These are phyloP conservation scores for Aurinia saxatilis DNA, from an alignment of 345 rosid species.

Conservation along the genomic window DNA sequence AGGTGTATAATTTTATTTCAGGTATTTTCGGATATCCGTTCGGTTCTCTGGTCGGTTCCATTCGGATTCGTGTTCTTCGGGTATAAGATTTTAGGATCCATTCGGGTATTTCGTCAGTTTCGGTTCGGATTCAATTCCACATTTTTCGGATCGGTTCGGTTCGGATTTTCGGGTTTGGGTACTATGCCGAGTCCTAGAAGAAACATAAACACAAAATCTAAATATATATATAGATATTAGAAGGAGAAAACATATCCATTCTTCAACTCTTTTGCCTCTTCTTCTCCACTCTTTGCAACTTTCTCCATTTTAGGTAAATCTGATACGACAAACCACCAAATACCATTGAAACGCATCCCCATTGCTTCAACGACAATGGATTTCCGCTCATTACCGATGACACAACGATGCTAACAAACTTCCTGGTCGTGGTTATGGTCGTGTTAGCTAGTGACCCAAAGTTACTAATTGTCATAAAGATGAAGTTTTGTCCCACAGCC, in stretches of 20 bases:
- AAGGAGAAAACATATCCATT: conserved; percentile 8
- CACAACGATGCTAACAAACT: conserved; percentile 85
- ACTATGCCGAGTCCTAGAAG: too few relatives aligned
- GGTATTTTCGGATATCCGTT: too few relatives aligned
- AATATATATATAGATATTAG: background rate
- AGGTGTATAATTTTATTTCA: too few relatives aligned
- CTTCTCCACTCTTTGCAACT: conserved; percentile 62
- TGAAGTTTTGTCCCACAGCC: conserved; percentile 94
- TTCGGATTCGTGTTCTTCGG: too few relatives aligned
- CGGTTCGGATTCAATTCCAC: too few relatives aligned
- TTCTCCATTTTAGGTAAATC: conserved; percentile 87
- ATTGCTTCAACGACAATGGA: conserved; percentile 76
- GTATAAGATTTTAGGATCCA: too few relatives aligned
- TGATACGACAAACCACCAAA: conserved; percentile 94
- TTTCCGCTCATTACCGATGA: conserved; percentile 86
- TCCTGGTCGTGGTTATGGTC: conserved; percentile 88
- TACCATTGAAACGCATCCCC: conserved; percentile 90
- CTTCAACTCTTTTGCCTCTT: conserved; percentile 60
- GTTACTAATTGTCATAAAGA: conserved; percentile 84
- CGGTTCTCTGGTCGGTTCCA: too few relatives aligned
- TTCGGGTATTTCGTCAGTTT: too few relatives aligned
- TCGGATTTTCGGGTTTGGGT: too few relatives aligned
- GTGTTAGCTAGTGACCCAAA: conserved; percentile 94
- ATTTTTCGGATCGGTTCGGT: too few relatives aligned
- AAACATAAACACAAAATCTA: too few relatives aligned